These are phyloP conservation scores for Cladosporium sp. DNA, from an alignment of 2,329 filamentous ascomycete genomes.

Conservation along the genomic window DNA sequence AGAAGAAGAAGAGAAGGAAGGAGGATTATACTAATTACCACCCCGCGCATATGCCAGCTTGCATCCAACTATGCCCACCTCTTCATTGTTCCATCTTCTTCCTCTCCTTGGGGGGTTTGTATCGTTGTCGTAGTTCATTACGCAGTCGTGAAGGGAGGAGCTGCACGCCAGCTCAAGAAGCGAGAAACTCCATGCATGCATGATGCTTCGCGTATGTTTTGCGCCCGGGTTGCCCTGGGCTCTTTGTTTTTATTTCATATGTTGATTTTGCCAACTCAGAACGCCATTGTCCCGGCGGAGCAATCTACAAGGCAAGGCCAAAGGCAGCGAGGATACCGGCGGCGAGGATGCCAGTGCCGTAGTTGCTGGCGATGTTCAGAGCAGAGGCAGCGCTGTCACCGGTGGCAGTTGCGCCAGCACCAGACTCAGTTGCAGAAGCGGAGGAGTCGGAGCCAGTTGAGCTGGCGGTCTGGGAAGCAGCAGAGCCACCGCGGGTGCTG, in stretches of 20 bases:
- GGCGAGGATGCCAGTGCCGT: constrained; percentile 46
- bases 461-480: constrained; percentile 28
- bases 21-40: not conserved
- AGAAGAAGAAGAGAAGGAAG: not conserved
- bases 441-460: constrained; percentile 23
- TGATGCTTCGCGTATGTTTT: not conserved
- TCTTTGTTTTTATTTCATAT: not conserved
- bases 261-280: not conserved
- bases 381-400: constrained; percentile 41
- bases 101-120: not conserved
- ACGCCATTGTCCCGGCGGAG: not conserved
- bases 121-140: constrained; percentile 1
- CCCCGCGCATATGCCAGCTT: not conserved
- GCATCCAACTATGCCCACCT: constrained; percentile 4
- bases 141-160: constrained; percentile 3
- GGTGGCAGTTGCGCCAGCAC: constrained; percentile 8
- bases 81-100: too few relatives aligned
- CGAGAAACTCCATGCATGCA: constrained; percentile 6
- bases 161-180: not conserved
- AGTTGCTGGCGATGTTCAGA: constrained; percentile 43
- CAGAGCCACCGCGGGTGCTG: constrained; percentile 24
- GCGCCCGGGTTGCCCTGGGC: not conserved
- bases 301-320: constrained; percentile 52
- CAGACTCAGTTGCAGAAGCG: constrained; percentile 5
- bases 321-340: constrained; percentile 54